Evolutionary conservation across 225 moss, liverwort and hornwort species (phyloP).

Genomic region (Climacium dendroides): DNA sequence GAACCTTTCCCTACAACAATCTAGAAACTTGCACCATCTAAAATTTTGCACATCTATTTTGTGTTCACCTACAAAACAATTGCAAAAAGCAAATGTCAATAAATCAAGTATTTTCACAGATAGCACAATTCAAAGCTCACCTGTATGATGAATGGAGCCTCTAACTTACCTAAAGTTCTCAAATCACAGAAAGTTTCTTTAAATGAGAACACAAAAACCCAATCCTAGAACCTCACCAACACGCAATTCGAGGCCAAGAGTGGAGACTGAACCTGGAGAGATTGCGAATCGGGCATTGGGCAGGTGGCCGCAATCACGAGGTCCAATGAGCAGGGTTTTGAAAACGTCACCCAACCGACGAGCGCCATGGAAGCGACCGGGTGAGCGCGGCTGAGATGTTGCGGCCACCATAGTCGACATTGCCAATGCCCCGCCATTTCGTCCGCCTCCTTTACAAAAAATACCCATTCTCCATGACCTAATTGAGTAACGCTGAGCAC

Average conservation of each 20-base stretch:
- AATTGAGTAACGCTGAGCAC: background rate
- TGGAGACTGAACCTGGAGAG: constrained; percentile 9
- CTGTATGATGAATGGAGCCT: background rate
- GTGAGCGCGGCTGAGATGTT: constrained; percentile 17
- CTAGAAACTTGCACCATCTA: background rate
- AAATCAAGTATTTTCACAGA: background rate
- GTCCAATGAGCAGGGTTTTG: constrained; percentile 26
- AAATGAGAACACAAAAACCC: background rate
- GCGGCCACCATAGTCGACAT: constrained; percentile 63
- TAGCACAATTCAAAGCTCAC: background rate
- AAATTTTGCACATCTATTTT: background rate
- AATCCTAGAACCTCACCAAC: background rate
- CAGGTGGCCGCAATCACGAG: constrained; percentile 41
- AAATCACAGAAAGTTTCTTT: background rate
- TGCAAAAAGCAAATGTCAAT: background rate
- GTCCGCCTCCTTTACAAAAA: background rate
- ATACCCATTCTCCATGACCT: constrained; percentile 17
- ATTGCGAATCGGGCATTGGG: constrained; percentile 8
- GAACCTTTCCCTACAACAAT: background rate
- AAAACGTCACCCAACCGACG: constrained; percentile 36
- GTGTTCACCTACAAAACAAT: background rate
- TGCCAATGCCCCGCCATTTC: constrained; percentile 33
- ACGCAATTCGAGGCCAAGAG: background rate
- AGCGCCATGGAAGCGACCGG: constrained; percentile 31
- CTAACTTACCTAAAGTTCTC: background rate